Base-by-base conservation (phyloP, 768 basidiomycete species). In the Leucosporidium scottii region DNA sequence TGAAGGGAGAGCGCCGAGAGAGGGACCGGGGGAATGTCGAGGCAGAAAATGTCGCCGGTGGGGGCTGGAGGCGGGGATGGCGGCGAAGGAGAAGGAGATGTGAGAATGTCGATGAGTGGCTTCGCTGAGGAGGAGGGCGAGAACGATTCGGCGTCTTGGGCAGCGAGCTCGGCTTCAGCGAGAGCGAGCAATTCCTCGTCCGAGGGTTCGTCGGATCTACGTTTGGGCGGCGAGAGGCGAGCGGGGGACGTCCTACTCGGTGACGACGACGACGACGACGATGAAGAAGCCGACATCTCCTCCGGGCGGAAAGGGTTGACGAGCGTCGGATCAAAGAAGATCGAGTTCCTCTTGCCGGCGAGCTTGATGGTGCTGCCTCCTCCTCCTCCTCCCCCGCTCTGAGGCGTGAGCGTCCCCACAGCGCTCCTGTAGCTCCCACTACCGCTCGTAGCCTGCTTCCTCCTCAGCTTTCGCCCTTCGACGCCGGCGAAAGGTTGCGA, bases 1-100 rank as follows among this genome's bases (percentile, higher is more conserved):
- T 69, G 68, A 0, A 72, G 65, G 3, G 71, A 48, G n/a, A 68
- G 25, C 18, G 71, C 71, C 15, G 27, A 56, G 1, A n/a, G 7
- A 1, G 66, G 48, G 9, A 3, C 0, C 0, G 12, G 2, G 0
- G 68, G 68, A 12, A 72, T 44, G 18, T 63, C 58, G 56, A 70
- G 62, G 30, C 62, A 62, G 36, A 44, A 54, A 28, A 34, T 30
- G 18, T 31, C 13, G 48, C 57, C 18, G 27, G 13, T 28, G 4
- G 13, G 15, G 36, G 9, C 3, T 9, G 23, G 17, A 10, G 23
- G 0, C 47, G 10, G 13, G n/a, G 31, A 23, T 17, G 53, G 23
- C 10, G 30, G 44, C 4, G 51, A 34, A 23, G 65, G 53, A 47
- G 28, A 57, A 23, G 44, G 34, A 13, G 23, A 0, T 25, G n/a